Evolutionary conservation across 1,284 basidiomycete species (phyloP), one percentile per base, ranked within the genome.

Genomic region (Waitea zeae): DNA sequence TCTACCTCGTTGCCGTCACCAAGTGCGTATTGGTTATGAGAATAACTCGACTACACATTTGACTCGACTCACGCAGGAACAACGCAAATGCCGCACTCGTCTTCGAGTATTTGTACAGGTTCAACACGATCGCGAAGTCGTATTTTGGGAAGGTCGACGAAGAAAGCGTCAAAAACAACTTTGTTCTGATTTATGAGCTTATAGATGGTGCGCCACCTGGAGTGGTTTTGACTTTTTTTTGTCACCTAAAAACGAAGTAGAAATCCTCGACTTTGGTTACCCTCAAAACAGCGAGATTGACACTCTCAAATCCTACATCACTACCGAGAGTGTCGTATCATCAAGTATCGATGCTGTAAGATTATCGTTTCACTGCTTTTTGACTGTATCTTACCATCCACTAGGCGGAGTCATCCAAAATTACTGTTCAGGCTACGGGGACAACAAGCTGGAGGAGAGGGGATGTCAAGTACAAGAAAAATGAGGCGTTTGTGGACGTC

Each of bases 271-370:
- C 58, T 98, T 97, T 59, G 93, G 95, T 28, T 98, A 93, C 58
- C 93, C 93, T n/a, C 95, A 98, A 54, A 98, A 96, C 53, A 93
- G 89, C 43, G 93, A 99, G 55, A 89, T 84, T 31, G 92, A 97
- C 53, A 95, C 93, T 3, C 64, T 98, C 31, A 98, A 98, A 59
- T 83, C 86, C 47, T 96, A 96, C 53, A 97, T 98, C 42, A 97
- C 93, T 12, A 97, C 92, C 0, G 93, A 98, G 57, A 89, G 89
- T 42, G 77, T 98, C 36, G 82, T 95, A 44, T 88, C 86, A 51
- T 59, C 78, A 52, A 63, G 78, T 46, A 59, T 70, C 35, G 84
- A 84, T 36, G 77, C 84, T 35, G 87, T 90, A 47, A 26, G 77
- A 61, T 3, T 12, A 7, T 17, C 7, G 13, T 31, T 34, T 20